Conservation (phyloP, 176 grass and related monocot genomes). For the Avena sativa region DNA sequence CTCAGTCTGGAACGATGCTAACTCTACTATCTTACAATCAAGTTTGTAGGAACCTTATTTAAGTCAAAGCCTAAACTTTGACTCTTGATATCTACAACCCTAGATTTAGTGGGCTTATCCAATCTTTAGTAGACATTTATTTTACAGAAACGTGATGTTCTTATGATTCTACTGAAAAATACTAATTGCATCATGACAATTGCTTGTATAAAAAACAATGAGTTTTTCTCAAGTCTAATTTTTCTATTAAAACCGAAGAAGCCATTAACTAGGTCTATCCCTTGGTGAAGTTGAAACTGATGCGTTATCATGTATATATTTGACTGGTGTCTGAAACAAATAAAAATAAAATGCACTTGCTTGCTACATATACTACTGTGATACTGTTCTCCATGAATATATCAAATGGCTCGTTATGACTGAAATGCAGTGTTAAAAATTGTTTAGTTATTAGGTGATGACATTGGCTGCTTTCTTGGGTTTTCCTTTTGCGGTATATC, state of each 20-base stretch:
- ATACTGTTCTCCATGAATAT: slow-evolving; percentile 19
- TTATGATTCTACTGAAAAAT: background rate
- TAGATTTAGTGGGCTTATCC: background rate
- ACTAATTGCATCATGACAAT: background rate
- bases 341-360: background rate
- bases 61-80: background rate
- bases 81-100: background rate
- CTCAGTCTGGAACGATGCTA: background rate
- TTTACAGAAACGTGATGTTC: background rate
- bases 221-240: background rate
- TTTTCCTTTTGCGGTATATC: background rate
- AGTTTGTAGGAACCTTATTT: background rate
- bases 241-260: background rate
- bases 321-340: background rate
- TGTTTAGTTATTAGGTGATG: background rate
- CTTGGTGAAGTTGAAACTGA: background rate
- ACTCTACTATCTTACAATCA: background rate
- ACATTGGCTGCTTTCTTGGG: background rate
- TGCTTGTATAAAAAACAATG: background rate
- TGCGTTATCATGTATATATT: background rate
- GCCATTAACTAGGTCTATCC: background rate
- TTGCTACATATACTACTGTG: background rate
- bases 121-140: background rate
- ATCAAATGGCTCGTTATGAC: no score
- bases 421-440: no score